Conservation (phyloP, 1,284 basidiomycete genomes). For the Blastosporella zonata region DNA sequence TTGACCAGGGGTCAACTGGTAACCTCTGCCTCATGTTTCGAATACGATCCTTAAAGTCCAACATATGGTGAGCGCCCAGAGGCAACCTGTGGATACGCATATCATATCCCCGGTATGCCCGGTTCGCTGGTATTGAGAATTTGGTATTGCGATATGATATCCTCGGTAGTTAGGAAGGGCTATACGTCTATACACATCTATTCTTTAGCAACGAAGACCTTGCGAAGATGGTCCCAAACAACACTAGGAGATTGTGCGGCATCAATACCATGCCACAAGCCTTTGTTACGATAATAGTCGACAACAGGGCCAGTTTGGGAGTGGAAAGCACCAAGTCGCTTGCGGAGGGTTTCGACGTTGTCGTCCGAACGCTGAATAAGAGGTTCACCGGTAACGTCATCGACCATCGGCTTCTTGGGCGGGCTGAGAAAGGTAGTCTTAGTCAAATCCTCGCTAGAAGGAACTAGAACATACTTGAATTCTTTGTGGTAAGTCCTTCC, state of each 20-base stretch:
- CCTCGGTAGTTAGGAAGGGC: background rate
- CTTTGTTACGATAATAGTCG: constrained; percentile 93
- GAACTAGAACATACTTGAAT: constrained; percentile 73
- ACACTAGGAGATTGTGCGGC: constrained; percentile 90
- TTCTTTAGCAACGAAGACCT: constrained; percentile 51
- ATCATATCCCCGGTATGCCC: too few relatives aligned
- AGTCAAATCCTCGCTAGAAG: constrained; percentile 9
- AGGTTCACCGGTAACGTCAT: constrained; percentile 95
- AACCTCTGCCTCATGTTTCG: too few relatives aligned
- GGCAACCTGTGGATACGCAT: too few relatives aligned
- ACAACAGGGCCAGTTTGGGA: constrained; percentile 92
- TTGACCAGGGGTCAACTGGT: too few relatives aligned
- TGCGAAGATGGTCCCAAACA: constrained; percentile 84
- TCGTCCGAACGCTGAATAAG: constrained; percentile 92
- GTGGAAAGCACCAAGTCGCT: constrained; percentile 88
- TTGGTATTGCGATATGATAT: background rate
- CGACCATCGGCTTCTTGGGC: constrained; percentile 91
- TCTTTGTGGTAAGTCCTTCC: constrained; percentile 95
- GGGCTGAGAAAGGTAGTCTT: constrained; percentile 54
- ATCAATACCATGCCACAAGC: constrained; percentile 88
- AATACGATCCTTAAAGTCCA: too few relatives aligned
- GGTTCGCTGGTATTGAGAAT: too few relatives aligned
- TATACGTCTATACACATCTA: constrained; percentile 21
- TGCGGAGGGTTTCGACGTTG: constrained; percentile 90
- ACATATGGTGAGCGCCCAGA: too few relatives aligned